Evolutionary conservation across 176 grass and related monocot genomes (phyloP).

Genomic region (Phyllostachys edulis): DNA sequence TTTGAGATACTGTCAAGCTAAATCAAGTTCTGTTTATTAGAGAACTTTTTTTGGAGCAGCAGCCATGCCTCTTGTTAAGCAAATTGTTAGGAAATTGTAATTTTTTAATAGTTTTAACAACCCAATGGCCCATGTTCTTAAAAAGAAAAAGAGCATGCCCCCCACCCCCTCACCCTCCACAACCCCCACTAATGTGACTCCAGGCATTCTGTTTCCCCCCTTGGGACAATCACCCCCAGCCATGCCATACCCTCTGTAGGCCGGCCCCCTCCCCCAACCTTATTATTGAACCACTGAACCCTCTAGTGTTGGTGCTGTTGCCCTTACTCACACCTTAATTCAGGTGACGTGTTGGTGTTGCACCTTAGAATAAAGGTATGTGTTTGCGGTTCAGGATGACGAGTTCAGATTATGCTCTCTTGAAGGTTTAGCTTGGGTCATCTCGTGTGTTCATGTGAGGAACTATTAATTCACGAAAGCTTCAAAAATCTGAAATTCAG

Average conservation of each 20-base stretch:
- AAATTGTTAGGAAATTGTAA: neutral
- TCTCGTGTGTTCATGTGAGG: neutral
- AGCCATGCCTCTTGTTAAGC: neutral
- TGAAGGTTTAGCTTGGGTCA: neutral
- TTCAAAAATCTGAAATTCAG: constrained; percentile 12
- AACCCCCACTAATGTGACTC: neutral
- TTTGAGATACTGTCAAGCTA: constrained; percentile 1
- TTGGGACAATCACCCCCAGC: neutral
- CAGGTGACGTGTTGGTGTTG: neutral
- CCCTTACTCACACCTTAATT: neutral
- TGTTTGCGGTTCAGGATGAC: neutral
- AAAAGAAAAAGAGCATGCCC: neutral
- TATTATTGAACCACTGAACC: neutral
- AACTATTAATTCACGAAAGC: neutral
- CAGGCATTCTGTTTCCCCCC: neutral
- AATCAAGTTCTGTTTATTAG: neutral
- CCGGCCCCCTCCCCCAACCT: neutral
- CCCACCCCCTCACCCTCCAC: neutral
- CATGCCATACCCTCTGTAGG: neutral
- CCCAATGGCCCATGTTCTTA: neutral
- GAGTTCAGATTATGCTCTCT: neutral
- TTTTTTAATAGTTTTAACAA: neutral
- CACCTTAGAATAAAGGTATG: neutral
- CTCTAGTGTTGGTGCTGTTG: neutral
- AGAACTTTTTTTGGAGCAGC: neutral